Conservation (phyloP, 2,329 filamentous ascomycete genomes). For the Neofusicoccum cordaticola region DNA sequence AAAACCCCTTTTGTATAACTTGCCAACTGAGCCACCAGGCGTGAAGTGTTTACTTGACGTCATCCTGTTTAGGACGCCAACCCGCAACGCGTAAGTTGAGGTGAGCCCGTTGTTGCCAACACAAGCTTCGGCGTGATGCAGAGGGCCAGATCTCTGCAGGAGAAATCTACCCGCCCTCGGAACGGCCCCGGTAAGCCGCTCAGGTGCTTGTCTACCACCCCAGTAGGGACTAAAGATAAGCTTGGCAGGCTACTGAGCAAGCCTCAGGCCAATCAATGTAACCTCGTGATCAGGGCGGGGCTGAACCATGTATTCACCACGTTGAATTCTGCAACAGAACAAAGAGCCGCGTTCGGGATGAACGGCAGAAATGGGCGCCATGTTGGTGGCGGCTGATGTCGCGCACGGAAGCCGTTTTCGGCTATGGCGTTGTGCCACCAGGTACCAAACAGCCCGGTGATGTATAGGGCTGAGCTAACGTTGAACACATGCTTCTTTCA, state of each 20-base stretch:
- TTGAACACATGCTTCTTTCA: not conserved
- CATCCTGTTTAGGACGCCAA: not conserved
- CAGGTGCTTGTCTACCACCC: not conserved
- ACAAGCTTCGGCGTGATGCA: not conserved
- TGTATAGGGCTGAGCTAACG: not conserved
- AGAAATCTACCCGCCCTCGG: not conserved
- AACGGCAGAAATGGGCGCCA: not conserved
- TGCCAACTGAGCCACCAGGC: not conserved
- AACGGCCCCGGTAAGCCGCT: not conserved
- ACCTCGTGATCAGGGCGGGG: not conserved
- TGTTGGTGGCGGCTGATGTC: constrained; percentile 1
- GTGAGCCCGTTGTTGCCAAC: not conserved
- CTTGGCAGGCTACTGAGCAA: not conserved
- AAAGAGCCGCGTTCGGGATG: not conserved
- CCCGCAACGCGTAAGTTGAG: not conserved
- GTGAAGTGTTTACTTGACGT: not conserved
- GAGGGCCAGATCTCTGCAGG: not conserved
- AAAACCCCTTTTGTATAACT: not conserved
- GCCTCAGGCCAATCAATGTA: not conserved
- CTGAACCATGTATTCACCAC: not conserved
- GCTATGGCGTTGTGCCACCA: not conserved
- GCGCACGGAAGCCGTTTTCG: not conserved
- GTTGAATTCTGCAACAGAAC: not conserved
- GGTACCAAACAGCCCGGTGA: not conserved
- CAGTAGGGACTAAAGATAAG: not conserved